Evolutionary conservation across 805 yeast genomes (phyloP), one percentile per base, ranked within the genome.

Genomic region (Candida quercuum): DNA sequence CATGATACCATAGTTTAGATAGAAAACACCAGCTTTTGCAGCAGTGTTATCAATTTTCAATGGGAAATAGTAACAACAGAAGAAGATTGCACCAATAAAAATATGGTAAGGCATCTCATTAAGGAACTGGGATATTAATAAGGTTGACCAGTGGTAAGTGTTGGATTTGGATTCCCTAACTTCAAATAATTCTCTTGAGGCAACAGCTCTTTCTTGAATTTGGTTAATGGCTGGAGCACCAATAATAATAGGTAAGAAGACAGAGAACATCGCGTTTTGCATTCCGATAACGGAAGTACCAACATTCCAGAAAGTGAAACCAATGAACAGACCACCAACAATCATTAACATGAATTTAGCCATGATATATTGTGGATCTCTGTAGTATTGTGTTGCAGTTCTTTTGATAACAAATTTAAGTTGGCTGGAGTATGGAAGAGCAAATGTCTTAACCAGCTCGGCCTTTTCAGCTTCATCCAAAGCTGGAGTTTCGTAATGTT

Each of bases 131-230:
- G 81, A 61, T 20, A 79, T 33, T 34, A 80, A 51, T 57, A 83
- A 61, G 30, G 74, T 60, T 13, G 79, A 67, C 89, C 89, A 83
- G 51, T 80, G 83, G 63, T 74, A 83, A 13, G 86, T 84, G 52
- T 80, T 81, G 3, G 87, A 78, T 40, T 78, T 72, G 15, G 78
- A 67, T 52, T 83, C 93, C 52, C 91, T 71, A 11, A 78, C 85
- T 57, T 82, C 86, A 52, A 63, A 83, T 32, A 82, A 61, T 39
- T 78, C 82, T 51, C 88, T 71, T 16, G 79, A 67, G 27, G 61
- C 64, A 34, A 75, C 67, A 18, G 82, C 82, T 36, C 71, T 68
- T 23, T 71, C 78, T 54, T 80, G 84, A 37, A 78, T 69, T 61
- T 81, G 87, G 51, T 82, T 78, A 34, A 76, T 61, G 61, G 66